Evolutionary conservation across 2,329 filamentous ascomycete genomes (phyloP), one percentile per base, ranked within the genome.

Genomic region (Zymoseptoria tritici): DNA sequence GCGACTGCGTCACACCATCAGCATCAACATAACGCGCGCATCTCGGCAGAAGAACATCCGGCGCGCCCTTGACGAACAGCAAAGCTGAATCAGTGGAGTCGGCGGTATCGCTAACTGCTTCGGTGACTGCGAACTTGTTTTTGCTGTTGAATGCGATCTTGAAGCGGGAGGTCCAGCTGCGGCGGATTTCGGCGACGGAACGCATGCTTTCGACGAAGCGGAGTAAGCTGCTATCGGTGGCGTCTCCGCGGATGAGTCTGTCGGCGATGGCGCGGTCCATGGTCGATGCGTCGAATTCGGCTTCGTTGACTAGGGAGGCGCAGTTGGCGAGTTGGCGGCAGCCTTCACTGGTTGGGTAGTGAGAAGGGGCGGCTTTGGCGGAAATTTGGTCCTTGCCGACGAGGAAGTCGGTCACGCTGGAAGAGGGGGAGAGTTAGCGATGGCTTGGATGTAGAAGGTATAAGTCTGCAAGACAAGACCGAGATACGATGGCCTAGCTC

Each of bases 121-220:
- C 81, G 36, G 84, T 80, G 57, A 91, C 82, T 84, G 91, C 91
- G 70, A 85, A 91, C 73, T 92, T 92, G 75, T 91, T 91, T 77
- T 90, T 71, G 75, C 86, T 90, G 76, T 91, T 91, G 73, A 92
- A 92, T 0, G 86, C 83, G 26, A 90, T 77, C 57, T 88, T 84
- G 66, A 85, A 91, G 1, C 82, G 80, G 56, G 82, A 85, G 56
- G 81, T 81, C 86, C 87, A 91, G 63, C 80, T 78, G 13, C 79
- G 77, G 7, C 85, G 81, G 4, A 88, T 75, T 55, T 87, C 81
- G 0, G 79, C 73, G 0, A 89, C 83, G 0, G 83, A 76, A 0
- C 82, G 82, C 53, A 91, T 77, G 2, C 77, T 76, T 71, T 91
- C 87, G 0, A 87, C 85, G 58, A 92, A 87, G 57, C 88, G 81